Percentiles rank a stretch among this genome's conserved stretches.
These are phyloP conservation scores for Pistacia integerrima DNA, from an alignment of 345 rosid species.

Conservation along the genomic window DNA sequence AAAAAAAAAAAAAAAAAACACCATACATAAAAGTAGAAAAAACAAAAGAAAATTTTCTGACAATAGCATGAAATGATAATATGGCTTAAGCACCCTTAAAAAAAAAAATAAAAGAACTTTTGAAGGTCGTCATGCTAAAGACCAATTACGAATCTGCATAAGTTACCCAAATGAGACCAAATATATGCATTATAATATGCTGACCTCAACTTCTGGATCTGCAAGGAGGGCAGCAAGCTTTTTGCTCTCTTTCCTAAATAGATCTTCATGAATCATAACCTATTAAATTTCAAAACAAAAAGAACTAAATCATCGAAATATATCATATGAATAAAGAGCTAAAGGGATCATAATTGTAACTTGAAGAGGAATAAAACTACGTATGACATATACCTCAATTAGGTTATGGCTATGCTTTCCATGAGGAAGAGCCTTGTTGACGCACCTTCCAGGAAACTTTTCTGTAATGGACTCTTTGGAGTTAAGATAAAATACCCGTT, in stretches of 20 bases:
- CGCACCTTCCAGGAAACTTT: constrained; percentile 77
- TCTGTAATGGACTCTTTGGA: constrained; percentile 62
- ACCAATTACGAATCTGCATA: background rate
- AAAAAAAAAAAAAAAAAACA: too few relatives aligned
- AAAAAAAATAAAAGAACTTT: background rate
- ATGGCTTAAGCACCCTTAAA: background rate
- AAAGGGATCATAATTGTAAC: constrained; percentile 8
- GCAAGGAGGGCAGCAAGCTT: constrained; percentile 86
- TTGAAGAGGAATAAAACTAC: constrained; percentile 18
- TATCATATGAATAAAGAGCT: constrained; percentile 17
- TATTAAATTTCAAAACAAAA: constrained; percentile 30
- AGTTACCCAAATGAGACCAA: background rate
- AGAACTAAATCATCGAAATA: constrained; percentile 4
- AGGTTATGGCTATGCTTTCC: constrained; percentile 72
- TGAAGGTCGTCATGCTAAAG: background rate
- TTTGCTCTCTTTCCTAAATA: constrained; percentile 65
- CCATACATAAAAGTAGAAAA: background rate
- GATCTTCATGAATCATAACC: constrained; percentile 73
- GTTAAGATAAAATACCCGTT: constrained; percentile 81
- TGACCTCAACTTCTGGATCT: constrained; percentile 93
- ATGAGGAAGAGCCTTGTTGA: constrained; percentile 86
- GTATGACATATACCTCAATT: constrained; percentile 64
- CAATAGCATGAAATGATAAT: background rate
- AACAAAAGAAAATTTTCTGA: background rate
- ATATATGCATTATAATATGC: constrained; percentile 16